phyloP scores from a whole-genome alignment of 2,329 filamentous ascomycete genomes.

The Ascosphaera apis region DNA sequence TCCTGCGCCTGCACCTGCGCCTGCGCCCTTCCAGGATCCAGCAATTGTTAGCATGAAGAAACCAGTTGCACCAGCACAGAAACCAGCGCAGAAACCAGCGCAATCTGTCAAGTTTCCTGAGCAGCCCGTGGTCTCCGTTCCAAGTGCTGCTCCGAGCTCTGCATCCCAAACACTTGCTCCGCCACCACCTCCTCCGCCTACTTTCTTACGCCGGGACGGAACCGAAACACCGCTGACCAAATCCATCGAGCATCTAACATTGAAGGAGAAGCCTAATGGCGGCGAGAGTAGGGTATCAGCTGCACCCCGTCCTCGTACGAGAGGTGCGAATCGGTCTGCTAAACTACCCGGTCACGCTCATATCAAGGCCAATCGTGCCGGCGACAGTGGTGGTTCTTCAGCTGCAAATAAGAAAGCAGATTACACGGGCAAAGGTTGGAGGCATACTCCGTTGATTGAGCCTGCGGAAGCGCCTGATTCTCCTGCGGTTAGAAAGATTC shows the following conservation, averaged over 20 bases:
- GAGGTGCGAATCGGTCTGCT: too few species aligned
- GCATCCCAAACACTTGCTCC: slow-evolving; percentile 11
- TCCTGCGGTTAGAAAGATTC: slow-evolving; percentile 10
- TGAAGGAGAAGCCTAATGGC: slow-evolving; percentile 8
- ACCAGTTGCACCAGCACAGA: slow-evolving; percentile 12
- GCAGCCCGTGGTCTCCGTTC: too few species aligned
- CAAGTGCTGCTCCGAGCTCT: too few species aligned
- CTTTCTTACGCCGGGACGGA: too few species aligned
- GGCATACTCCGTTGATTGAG: slow-evolving; percentile 42
- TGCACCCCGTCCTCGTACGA: too few species aligned
- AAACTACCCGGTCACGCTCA: too few species aligned
- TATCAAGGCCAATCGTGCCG: too few species aligned
- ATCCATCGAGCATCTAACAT: too few species aligned
- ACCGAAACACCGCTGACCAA: too few species aligned
- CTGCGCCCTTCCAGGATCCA: slow-evolving; percentile 4
- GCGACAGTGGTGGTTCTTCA: slow-evolving; percentile 6
- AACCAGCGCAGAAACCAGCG: slow-evolving; percentile 2
- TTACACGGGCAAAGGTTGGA: slow-evolving; percentile 39
- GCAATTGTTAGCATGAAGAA: slow-evolving; percentile 38
- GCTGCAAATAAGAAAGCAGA: slow-evolving; percentile 7
- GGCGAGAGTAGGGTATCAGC: too few species aligned
- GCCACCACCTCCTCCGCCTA: too few species aligned
- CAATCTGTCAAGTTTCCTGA: too few species aligned
- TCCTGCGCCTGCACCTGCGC: slow-evolving; percentile 4
- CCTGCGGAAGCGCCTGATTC: slow-evolving; percentile 23